Percentiles rank a stretch among this genome's conserved stretches.
Conservation (phyloP, 2,329 filamentous ascomycete genomes). For the Fusarium succisae region DNA sequence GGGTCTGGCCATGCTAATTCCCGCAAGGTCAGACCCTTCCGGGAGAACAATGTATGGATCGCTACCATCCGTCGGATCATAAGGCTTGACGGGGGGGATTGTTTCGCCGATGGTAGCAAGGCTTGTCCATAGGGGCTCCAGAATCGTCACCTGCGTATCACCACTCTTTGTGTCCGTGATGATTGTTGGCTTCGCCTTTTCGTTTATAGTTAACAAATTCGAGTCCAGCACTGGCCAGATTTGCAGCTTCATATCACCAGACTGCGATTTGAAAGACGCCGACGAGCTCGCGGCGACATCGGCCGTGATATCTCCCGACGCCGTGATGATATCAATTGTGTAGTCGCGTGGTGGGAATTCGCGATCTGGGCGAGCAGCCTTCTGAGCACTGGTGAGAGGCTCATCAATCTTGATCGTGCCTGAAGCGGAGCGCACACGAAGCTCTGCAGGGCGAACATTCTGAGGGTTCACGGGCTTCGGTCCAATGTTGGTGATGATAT, state of each 20-base stretch:
- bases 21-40: background rate
- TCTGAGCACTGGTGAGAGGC: slow-evolving; percentile 45
- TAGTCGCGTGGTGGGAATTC: slow-evolving; percentile 59
- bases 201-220: slow-evolving; percentile 4
- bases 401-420: slow-evolving; percentile 55
- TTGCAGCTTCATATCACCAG: slow-evolving; percentile 52
- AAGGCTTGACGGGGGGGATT: slow-evolving; percentile 20
- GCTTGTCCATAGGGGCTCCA: slow-evolving; percentile 56
- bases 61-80: slow-evolving; percentile 33
- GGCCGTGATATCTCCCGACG: slow-evolving; percentile 55
- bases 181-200: slow-evolving; percentile 43
- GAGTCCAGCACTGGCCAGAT: slow-evolving; percentile 56
- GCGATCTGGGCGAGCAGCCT: slow-evolving; percentile 27
- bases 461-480: slow-evolving; percentile 51
- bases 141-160: slow-evolving; percentile 48
- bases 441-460: slow-evolving; percentile 50
- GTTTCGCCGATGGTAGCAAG: slow-evolving; percentile 5
- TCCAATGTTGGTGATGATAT: slow-evolving; percentile 52
- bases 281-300: slow-evolving; percentile 52
- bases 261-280: slow-evolving; percentile 50
- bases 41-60: slow-evolving; percentile 30
- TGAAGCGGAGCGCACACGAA: slow-evolving; percentile 55
- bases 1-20: slow-evolving; percentile 7
- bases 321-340: slow-evolving; percentile 54
- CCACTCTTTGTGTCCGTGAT: slow-evolving; percentile 58